phyloP scores from a whole-genome alignment of 495 filamentous ascomycete species.

The Daldinia bambusicola region DNA sequence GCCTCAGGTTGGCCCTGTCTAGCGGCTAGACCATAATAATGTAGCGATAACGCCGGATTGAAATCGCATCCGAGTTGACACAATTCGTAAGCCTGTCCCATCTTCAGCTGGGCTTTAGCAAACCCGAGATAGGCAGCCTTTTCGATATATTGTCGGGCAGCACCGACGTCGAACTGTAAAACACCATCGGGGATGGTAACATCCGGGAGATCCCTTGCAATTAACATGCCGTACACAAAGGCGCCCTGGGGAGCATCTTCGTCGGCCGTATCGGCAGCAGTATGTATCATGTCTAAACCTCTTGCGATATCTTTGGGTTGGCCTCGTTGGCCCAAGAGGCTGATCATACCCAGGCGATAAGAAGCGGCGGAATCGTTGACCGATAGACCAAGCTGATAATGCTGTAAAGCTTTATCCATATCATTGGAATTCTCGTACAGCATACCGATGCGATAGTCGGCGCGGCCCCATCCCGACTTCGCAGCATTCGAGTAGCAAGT shows the following conservation, averaged over 20 bases:
- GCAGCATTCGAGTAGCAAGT: conserved; percentile 84
- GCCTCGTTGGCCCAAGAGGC: conserved; percentile 90
- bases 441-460: conserved; percentile 98
- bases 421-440: conserved; percentile 95
- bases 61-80: conserved; percentile 95
- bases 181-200: conserved; percentile 77
- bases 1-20: conserved; percentile 89
- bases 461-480: conserved; percentile 88
- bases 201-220: conserved; percentile 88
- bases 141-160: conserved; percentile 89
- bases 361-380: conserved; percentile 89
- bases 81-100: conserved; percentile 95
- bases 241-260: conserved; percentile 98
- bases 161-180: conserved; percentile 76
- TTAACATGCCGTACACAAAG: conserved; percentile 96
- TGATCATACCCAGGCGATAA: conserved; percentile 98
- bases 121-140: conserved; percentile 97
- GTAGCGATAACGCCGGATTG: conserved; percentile 87
- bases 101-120: conserved; percentile 96
- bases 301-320: conserved; percentile 80
- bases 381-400: conserved; percentile 83
- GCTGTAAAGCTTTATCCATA: conserved; percentile 84
- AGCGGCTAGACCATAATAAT: conserved; percentile 94
- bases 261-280: conserved; percentile 87
- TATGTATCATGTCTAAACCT: conserved; percentile 82